Percentiles rank a stretch among this genome's conserved stretches.
phyloP scores from a whole-genome alignment of 1,139 yeast genomes.

The Oligophagozyma castellii region DNA sequence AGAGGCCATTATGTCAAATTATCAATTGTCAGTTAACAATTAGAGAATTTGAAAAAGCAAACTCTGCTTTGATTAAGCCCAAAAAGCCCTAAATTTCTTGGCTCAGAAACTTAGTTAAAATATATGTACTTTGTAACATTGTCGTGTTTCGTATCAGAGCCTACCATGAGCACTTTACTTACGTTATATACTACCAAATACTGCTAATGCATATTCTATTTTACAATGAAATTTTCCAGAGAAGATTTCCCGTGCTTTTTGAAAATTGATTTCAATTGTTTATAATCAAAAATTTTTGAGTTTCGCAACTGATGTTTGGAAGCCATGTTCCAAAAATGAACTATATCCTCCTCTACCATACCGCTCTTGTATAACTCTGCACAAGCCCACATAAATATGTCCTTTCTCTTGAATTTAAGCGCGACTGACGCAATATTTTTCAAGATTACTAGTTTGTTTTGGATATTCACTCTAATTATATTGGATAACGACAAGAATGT shows the following conservation, averaged over 20 bases:
- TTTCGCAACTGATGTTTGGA: slow-evolving; percentile 12
- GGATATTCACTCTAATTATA: slow-evolving; percentile 9
- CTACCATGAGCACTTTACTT: slow-evolving; percentile 37
- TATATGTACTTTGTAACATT: neutral
- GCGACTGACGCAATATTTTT: slow-evolving; percentile 15
- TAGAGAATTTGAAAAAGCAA: slow-evolving; percentile 57
- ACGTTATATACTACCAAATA: slow-evolving; percentile 10
- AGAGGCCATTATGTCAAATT: slow-evolving; percentile 64
- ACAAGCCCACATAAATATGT: slow-evolving; percentile 18
- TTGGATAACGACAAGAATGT: slow-evolving; percentile 9
- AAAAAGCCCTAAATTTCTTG: too few species aligned
- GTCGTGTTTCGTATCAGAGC: neutral
- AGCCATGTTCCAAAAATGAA: slow-evolving; percentile 13
- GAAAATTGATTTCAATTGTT: too few species aligned
- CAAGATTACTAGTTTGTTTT: slow-evolving; percentile 12
- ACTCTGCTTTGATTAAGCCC: slow-evolving; percentile 11
- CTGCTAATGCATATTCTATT: too few species aligned
- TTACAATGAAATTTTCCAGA: too few species aligned
- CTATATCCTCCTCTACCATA: slow-evolving; percentile 10
- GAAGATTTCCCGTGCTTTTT: too few species aligned
- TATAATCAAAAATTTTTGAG: too few species aligned
- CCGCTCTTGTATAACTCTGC: slow-evolving; percentile 12
- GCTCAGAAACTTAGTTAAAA: neutral
- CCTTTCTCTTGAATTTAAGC: slow-evolving; percentile 7
- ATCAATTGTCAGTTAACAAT: slow-evolving; percentile 68